Evolutionary conservation across 257 asterid genomes (phyloP).

Genomic region (Euphrasia confusa): DNA sequence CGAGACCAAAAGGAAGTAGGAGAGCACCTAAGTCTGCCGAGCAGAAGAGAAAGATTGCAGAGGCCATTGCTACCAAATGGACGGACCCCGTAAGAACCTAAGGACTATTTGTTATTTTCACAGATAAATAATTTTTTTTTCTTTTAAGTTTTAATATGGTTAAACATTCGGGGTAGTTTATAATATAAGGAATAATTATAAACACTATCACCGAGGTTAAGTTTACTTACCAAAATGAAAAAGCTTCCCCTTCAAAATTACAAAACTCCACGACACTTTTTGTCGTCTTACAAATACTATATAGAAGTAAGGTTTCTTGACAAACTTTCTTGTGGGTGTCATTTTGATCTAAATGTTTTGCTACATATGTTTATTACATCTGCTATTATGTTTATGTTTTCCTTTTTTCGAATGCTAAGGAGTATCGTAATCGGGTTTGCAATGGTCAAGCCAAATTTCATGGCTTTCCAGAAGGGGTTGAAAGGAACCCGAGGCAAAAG

Average conservation of each 20-base stretch:
- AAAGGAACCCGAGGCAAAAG: conserved; percentile 57
- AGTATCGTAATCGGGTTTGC: conserved; percentile 61
- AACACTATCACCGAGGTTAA: too few species aligned
- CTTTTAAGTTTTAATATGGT: too few species aligned
- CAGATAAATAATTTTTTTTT: too few species aligned
- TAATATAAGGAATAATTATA: too few species aligned
- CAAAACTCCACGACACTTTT: neutral
- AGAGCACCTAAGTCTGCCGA: conserved; percentile 92
- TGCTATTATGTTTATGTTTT: neutral
- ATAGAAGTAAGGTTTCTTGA: too few species aligned
- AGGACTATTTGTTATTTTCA: too few species aligned
- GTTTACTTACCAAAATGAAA: too few species aligned
- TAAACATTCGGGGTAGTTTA: too few species aligned
- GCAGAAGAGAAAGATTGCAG: conserved; percentile 85
- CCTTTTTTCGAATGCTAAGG: conserved; percentile 32
- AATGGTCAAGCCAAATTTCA: conserved; percentile 64
- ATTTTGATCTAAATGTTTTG: neutral
- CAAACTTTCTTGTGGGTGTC: neutral
- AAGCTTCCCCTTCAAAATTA: neutral
- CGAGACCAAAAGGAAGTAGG: conserved; percentile 59
- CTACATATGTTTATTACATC: conserved; percentile 6
- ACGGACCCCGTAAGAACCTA: conserved; percentile 74
- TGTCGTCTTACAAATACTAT: neutral
- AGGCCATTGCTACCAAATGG: conserved; percentile 92
- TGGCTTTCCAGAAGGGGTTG: conserved; percentile 49